Conservation (phyloP, 1,284 basidiomycete genomes). For the Heterobasidion irregulare region DNA sequence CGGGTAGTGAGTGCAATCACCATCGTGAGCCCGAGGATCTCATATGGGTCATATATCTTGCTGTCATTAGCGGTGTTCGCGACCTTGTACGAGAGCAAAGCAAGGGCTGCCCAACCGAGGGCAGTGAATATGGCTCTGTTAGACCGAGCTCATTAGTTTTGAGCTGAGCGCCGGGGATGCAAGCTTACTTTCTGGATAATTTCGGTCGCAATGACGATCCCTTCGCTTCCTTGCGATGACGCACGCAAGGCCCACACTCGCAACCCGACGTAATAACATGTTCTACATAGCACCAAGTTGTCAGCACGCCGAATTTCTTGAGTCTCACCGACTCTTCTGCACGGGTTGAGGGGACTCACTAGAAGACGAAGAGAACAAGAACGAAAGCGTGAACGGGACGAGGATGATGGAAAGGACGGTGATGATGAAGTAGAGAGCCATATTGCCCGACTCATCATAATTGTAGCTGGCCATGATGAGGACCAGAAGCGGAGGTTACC, state of each 20-base stretch:
- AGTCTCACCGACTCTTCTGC: not conserved
- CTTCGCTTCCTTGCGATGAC: slow-evolving; percentile 43
- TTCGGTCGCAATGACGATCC: slow-evolving; percentile 28
- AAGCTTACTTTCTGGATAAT: slow-evolving; percentile 19
- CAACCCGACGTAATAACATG: slow-evolving; percentile 37
- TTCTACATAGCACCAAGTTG: slow-evolving; percentile 9
- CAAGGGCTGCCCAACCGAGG: slow-evolving; percentile 73
- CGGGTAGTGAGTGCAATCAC: slow-evolving; percentile 27
- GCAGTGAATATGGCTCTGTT: slow-evolving; percentile 49
- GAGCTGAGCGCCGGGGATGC: not conserved
- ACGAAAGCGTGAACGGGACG: slow-evolving; percentile 63
- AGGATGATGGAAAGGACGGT: slow-evolving; percentile 80
- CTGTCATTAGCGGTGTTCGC: slow-evolving; percentile 52
- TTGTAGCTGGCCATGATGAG: slow-evolving; percentile 64
- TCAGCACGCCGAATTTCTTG: not conserved
- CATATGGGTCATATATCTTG: slow-evolving; percentile 89
- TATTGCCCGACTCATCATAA: slow-evolving; percentile 85
- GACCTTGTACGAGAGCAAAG: slow-evolving; percentile 60
- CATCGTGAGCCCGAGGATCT: slow-evolving; percentile 80
- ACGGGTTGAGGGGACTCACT: slow-evolving; percentile 24
- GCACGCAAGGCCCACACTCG: slow-evolving; percentile 55
- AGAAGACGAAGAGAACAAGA: slow-evolving; percentile 27
- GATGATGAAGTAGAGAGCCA: slow-evolving; percentile 86
- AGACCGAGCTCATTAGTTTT: not conserved
- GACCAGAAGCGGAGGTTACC: not conserved